Base-by-base conservation (phyloP, 768 basidiomycete species). In the Panaeolus papilionaceus region DNA sequence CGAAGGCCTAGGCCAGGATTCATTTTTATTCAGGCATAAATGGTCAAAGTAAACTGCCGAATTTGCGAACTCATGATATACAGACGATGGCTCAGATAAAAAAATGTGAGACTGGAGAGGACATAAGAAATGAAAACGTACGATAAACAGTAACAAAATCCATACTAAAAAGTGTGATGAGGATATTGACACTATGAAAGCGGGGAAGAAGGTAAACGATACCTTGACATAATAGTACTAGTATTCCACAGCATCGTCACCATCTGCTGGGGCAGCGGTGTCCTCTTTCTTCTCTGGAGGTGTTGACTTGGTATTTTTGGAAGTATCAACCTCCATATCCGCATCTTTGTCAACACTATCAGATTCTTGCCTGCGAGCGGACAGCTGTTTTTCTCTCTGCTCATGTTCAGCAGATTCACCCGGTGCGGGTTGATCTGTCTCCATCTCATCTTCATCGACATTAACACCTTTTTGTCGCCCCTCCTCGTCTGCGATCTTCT, bases 201-300 rank as follows among this genome's bases (percentile, higher is more conserved):
- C 26, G 33, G 18, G 1, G 28, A 54, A 63, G 28, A 49, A 39
- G n/a, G 37, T 18, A 5, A n/a, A 71, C 73, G 8, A 39, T 8
- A 76, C 75, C 72, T 72, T 68, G 71, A 74, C 67, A 68, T 71
- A 70, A 65, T 68, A 16, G 33, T 73, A 75, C 78, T 84, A 92
- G 80, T 93, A 93, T 79, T 93, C 92, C 54, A 93, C 91, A 11
- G 91, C 92, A 74, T 93, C 92, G 69, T 93, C 92, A 70, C 91
- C 92, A 67, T 92, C 91, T 62, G 87, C 89, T 70, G 85, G 84
- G 8, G 83, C 75, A 42, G 82, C 76, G 37, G 83, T 71, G 65
- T 88, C 86, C 62, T 88, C 87, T 72, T 88, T 87, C 73, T 83
- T 83, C 68, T 86, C 84, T 54, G 75, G 71, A 69, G 62, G 68